Evolutionary conservation across 2,329 filamentous ascomycete genomes (phyloP).

Genomic region (Sclerotinia spermophila): DNA sequence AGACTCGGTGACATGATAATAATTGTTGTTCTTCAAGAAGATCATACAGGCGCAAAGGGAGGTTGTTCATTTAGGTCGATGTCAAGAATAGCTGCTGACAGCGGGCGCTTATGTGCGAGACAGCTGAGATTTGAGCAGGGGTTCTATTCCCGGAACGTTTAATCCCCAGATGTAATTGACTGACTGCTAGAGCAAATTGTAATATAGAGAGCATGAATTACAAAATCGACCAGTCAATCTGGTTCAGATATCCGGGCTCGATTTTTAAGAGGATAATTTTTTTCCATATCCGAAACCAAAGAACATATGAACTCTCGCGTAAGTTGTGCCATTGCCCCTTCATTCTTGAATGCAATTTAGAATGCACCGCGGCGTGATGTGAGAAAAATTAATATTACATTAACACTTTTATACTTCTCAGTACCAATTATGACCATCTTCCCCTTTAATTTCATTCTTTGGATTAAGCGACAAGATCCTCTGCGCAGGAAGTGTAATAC

Average conservation of each 20-base stretch:
- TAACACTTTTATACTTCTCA: slow-evolving; percentile 34
- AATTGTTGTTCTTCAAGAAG: neutral
- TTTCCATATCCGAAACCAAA: neutral
- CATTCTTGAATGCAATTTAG: neutral
- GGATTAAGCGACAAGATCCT: slow-evolving; percentile 57
- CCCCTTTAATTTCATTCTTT: slow-evolving; percentile 49
- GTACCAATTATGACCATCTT: slow-evolving; percentile 57
- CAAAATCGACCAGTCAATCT: neutral
- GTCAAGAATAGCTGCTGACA: neutral
- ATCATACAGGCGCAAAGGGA: neutral
- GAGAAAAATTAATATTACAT: neutral
- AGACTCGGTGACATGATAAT: neutral
- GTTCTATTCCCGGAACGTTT: neutral
- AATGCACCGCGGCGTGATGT: neutral
- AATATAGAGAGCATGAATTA: neutral
- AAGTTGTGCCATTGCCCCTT: neutral
- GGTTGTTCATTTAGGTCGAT: neutral
- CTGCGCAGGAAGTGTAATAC: slow-evolving; percentile 53
- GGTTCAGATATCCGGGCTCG: neutral
- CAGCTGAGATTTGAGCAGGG: slow-evolving; percentile 3
- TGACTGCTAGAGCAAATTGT: neutral
- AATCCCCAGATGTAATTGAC: neutral
- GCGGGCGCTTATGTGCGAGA: neutral
- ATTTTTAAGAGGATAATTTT: neutral
- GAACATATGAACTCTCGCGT: neutral